phyloP scores from a whole-genome alignment of 1,284 basidiomycete species.

The Ganoderma sp. region DNA sequence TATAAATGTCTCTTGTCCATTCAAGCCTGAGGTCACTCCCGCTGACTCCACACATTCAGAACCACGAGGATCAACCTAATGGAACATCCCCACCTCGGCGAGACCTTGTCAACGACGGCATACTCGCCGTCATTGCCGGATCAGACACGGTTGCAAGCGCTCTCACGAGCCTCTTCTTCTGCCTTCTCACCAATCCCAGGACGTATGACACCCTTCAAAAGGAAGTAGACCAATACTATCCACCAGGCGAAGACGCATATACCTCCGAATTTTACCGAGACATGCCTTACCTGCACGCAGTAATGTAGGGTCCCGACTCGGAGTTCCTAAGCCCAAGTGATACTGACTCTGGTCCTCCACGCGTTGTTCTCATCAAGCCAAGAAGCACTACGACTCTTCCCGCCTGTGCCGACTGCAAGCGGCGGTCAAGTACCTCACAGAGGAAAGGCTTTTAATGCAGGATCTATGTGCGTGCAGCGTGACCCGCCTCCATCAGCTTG shows the following conservation, averaged over 20 bases:
- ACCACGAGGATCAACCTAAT: conserved; percentile 29
- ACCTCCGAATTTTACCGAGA: conserved; percentile 33
- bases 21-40: background rate
- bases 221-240: conserved; percentile 40
- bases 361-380: conserved; percentile 47
- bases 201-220: conserved; percentile 32
- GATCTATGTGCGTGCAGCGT: conserved; percentile 39
- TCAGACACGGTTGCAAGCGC: conserved; percentile 41
- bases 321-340: too few species aligned
- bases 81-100: conserved; percentile 22
- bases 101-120: conserved; percentile 29
- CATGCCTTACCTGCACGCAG: conserved; percentile 42
- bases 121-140: conserved; percentile 36
- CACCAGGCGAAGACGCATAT: conserved; percentile 35
- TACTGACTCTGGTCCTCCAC: too few species aligned
- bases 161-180: conserved; percentile 33
- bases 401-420: conserved; percentile 57
- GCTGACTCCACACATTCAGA: conserved; percentile 17
- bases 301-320: conserved; percentile 36
- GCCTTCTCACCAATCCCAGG: conserved; percentile 32
- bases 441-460: conserved; percentile 33
- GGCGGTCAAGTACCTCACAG: conserved; percentile 48
- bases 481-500: too few species aligned
- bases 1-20: background rate
- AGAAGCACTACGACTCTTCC: conserved; percentile 60